Base-by-base conservation (phyloP, 2,329 filamentous ascomycete species). In the Neopestalotiopsis clavispora region DNA sequence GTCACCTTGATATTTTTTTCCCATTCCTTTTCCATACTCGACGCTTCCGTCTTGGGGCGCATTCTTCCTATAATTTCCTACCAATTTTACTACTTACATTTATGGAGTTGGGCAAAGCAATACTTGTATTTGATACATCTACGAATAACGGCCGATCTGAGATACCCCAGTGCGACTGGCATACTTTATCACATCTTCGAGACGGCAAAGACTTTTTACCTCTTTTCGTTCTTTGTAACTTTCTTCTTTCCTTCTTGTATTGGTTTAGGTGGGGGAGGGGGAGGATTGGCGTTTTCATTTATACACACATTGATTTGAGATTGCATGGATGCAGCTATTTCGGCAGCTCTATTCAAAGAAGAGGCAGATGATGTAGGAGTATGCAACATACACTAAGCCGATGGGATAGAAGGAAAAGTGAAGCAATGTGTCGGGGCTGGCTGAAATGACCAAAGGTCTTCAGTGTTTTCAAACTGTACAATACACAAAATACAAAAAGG, bases 121-220 rank as follows among this genome's bases (percentile, higher is more conserved):
- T 17, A 28, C 23, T 62, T 66, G 30, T 12, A 57, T 66, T 30
- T 66, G 20, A 28, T 30, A 52, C 67, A 65, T 67, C 58, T 52
- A 65, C 59, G 61, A 69, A 67, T 69, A 28, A 69, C 68, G 68
- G 68, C 68, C 68, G 65, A 45, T 60, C 59, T 38, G 30, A 64
- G 66, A 68, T 68, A 68, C 66, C 66, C 66, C 40, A 63, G 60
- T 68, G 40, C 62, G 62, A 38, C 62, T 38, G 49, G 64, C 20
- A 66, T 66, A 38, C 49, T 58, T 66, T 23, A 34, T 30, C 30
- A 59, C 17, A 59, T 52, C 30, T 40, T 52, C 17, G 20, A 66
- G 49, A 45, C 28, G 17, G 28, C 28, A 66, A 32, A 57, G 28
- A 66, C 9, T 17, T n/a, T 23, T 40, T 66, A 38, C 6, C 49